Conservation (phyloP, 805 yeast genomes). For the Zygosaccharomyces bisporus region DNA sequence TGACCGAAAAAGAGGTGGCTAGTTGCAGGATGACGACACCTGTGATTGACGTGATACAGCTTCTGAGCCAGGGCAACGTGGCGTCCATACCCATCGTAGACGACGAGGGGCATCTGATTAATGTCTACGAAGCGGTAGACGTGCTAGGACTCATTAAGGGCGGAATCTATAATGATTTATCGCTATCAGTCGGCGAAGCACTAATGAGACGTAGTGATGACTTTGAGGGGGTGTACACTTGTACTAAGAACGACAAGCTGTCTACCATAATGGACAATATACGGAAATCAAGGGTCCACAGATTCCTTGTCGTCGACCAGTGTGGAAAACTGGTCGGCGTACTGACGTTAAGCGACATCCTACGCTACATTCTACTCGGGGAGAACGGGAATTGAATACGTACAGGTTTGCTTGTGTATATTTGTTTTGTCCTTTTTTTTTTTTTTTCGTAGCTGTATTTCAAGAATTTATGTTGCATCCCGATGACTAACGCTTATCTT, state of each 20-base stretch:
- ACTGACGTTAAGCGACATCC: conserved; percentile 85
- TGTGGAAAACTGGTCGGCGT: conserved; percentile 75
- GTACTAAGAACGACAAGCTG: conserved; percentile 80
- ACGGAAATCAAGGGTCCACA: conserved; percentile 82
- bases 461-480: neutral
- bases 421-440: neutral
- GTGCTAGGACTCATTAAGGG: conserved; percentile 89
- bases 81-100: conserved; percentile 93
- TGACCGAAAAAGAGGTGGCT: conserved; percentile 54
- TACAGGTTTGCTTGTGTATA: conserved; percentile 1
- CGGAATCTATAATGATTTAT: conserved; percentile 86
- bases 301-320: conserved; percentile 90
- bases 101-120: conserved; percentile 58
- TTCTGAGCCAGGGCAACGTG: conserved; percentile 73
- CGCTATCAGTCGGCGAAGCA: conserved; percentile 93
- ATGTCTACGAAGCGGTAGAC: conserved; percentile 95
- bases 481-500: neutral
- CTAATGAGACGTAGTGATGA: conserved; percentile 84
- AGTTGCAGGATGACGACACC: conserved; percentile 89
- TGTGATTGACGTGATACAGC: conserved; percentile 86
- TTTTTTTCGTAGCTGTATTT: neutral
- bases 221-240: conserved; percentile 96
- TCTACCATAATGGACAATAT: conserved; percentile 91
- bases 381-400: conserved; percentile 28
- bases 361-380: conserved; percentile 73